A percentile compares a stretch with the other conserved stretches of the same genome.
phyloP scores from a whole-genome alignment of 2,329 filamentous ascomycete species.

The Aspergillus sp. region DNA sequence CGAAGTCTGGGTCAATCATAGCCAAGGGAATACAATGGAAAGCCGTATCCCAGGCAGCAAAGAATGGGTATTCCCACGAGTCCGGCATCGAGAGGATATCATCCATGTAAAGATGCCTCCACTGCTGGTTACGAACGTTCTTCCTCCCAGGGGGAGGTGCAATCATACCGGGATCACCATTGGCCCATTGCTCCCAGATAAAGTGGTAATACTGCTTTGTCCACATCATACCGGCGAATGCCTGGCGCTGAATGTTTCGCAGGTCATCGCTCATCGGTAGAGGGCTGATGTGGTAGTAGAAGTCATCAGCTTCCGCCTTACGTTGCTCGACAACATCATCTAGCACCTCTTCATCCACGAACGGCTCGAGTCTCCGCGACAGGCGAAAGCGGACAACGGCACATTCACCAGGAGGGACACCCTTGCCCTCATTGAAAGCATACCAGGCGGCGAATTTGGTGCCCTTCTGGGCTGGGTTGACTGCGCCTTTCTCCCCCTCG shows the following conservation, averaged over 20 bases:
- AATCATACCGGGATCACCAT: conserved; percentile 84
- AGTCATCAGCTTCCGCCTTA: conserved; percentile 89
- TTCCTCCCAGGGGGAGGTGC: conserved; percentile 81
- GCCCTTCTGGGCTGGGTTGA: conserved; percentile 77
- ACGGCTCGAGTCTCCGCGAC: conserved; percentile 71
- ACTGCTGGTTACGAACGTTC: conserved; percentile 78
- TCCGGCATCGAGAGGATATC: conserved; percentile 97
- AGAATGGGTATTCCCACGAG: conserved; percentile 98
- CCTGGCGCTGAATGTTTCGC: conserved; percentile 91
- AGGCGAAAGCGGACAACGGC: conserved; percentile 92
- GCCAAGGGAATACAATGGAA: conserved; percentile 95
- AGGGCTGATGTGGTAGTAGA: conserved; percentile 90
- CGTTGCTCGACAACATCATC: conserved; percentile 87
- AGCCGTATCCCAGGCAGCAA: conserved; percentile 94
- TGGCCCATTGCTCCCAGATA: conserved; percentile 97
- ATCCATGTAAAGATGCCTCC: conserved; percentile 93
- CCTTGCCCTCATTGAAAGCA: conserved; percentile 83
- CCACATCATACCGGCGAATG: conserved; percentile 97
- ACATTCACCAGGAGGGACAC: conserved; percentile 85
- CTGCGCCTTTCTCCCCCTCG: conserved; percentile 71
- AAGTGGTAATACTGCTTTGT: conserved; percentile 97
- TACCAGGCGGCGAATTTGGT: conserved; percentile 94
- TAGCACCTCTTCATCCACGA: conserved; percentile 88
- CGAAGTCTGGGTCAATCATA: conserved; percentile 97
- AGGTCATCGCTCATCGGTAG: conserved; percentile 91